Percentiles rank a stretch among this genome's conserved stretches.
Evolutionary conservation across 2,329 filamentous ascomycete species (phyloP).

Genomic region (Epichloe hybrida): DNA sequence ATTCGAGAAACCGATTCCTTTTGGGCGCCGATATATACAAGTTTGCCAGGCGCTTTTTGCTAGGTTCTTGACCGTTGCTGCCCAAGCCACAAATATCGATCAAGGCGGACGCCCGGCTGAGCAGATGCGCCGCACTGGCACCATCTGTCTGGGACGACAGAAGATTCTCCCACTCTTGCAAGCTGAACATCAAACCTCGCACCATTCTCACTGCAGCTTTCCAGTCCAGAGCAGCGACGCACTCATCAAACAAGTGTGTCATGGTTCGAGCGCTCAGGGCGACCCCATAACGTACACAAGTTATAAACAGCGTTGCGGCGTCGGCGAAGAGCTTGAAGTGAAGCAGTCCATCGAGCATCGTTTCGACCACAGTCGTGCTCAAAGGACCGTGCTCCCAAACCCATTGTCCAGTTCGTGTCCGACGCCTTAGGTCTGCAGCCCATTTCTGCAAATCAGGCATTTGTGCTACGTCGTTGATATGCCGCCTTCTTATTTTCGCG

Average conservation of each 20-base stretch:
- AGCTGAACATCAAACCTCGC: conserved; percentile 14
- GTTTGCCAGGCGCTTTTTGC: conserved; percentile 11
- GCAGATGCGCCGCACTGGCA: conserved; percentile 13
- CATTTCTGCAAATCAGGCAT: conserved; percentile 16
- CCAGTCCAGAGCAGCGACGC: conserved; percentile 29
- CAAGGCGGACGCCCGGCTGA: conserved; percentile 20
- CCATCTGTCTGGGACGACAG: conserved; percentile 12
- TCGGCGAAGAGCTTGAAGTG: conserved; percentile 31
- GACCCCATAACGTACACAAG: conserved; percentile 24
- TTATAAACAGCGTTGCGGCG: conserved; percentile 28
- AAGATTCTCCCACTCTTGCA: conserved; percentile 14
- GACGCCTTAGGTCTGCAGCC: conserved; percentile 13
- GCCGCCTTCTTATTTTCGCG: conserved; percentile 24
- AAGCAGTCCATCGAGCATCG: conserved; percentile 34
- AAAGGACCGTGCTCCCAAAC: conserved; percentile 28
- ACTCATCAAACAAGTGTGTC: conserved; percentile 27
- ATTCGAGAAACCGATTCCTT: conserved; percentile 13
- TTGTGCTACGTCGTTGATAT: conserved; percentile 17
- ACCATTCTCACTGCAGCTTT: conserved; percentile 19
- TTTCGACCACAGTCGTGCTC: conserved; percentile 26
- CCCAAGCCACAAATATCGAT: conserved; percentile 24
- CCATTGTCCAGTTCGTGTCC: conserved; percentile 18
- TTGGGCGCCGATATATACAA: conserved; percentile 13
- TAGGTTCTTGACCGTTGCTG: background rate
- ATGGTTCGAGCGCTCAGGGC: conserved; percentile 18